Conservation (phyloP, 108 stramenopile genomes). For the Skeletonema menzelii region DNA sequence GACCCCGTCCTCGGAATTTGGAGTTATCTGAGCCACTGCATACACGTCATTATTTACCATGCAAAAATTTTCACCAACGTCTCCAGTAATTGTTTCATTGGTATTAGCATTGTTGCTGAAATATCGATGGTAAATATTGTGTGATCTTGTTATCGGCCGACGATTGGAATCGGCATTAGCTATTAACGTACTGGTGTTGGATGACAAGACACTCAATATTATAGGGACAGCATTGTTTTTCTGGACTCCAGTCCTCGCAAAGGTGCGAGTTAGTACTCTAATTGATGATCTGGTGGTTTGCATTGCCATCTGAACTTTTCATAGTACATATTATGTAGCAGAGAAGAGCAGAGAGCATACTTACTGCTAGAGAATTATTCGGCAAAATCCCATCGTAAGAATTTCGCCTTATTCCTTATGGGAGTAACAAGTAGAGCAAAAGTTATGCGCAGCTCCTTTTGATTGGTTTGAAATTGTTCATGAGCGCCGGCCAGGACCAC, state of each 20-base stretch:
- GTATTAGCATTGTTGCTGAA: neutral
- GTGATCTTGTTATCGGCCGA: neutral
- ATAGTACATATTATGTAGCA: too few relatives aligned
- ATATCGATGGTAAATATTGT: neutral
- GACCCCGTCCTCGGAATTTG: slow-evolving; percentile 4
- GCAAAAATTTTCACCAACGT: too few relatives aligned
- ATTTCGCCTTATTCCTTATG: too few relatives aligned
- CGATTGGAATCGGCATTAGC: neutral
- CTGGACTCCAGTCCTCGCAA: neutral
- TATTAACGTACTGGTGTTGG: neutral
- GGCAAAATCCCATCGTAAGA: too few relatives aligned
- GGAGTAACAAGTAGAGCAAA: neutral
- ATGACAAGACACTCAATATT: neutral
- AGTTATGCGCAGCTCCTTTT: neutral
- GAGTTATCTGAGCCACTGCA: slow-evolving; percentile 26
- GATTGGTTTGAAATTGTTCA: neutral
- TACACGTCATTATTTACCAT: slow-evolving; percentile 23
- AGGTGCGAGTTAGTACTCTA: neutral
- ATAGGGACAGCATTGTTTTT: neutral
- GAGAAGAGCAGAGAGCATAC: too few relatives aligned
- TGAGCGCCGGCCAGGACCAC: too few relatives aligned
- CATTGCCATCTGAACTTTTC: too few relatives aligned
- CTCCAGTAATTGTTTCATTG: neutral
- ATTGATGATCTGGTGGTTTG: neutral
- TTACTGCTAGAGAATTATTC: too few relatives aligned